These are phyloP conservation scores for Macrolepiota albuminosa DNA, from an alignment of 768 basidiomycete genomes.

Conservation along the genomic window DNA sequence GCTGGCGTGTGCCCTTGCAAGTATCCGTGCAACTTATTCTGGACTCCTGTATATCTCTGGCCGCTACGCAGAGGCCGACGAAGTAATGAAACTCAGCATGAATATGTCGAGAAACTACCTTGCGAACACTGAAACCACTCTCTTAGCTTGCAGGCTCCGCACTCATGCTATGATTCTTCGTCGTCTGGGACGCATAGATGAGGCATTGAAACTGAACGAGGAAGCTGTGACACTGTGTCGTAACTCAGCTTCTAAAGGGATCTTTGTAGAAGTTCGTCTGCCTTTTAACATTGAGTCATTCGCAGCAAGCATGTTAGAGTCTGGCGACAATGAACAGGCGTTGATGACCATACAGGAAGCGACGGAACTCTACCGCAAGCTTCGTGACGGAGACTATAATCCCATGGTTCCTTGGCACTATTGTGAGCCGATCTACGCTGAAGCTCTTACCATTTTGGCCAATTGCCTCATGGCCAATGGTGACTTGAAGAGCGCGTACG, in stretches of 20 bases:
- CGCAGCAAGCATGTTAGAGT: neutral
- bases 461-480: slow-evolving; percentile 3
- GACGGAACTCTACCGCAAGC: slow-evolving; percentile 3
- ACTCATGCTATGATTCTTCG: slow-evolving; percentile 1
- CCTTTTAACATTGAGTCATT: slow-evolving; percentile 5
- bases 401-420: slow-evolving; percentile 5
- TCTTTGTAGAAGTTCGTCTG: slow-evolving; percentile 5
- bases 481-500: neutral
- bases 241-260: neutral
- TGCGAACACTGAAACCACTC: neutral
- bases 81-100: neutral
- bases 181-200: neutral
- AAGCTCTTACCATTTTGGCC: slow-evolving; percentile 1
- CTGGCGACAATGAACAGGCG: slow-evolving; percentile 3
- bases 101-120: neutral
- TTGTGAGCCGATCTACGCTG: slow-evolving; percentile 2
- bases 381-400: neutral
- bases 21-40: neutral
- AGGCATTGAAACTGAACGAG: slow-evolving; percentile 7
- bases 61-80: slow-evolving; percentile 6
- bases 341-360: slow-evolving; percentile 8
- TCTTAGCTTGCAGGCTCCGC: slow-evolving; percentile 3
- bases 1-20: slow-evolving; percentile 2
- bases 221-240: slow-evolving; percentile 11
- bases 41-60: neutral